Evolutionary conservation across 2,329 filamentous ascomycete species (phyloP).

Genomic region (Geosmithia flava): DNA sequence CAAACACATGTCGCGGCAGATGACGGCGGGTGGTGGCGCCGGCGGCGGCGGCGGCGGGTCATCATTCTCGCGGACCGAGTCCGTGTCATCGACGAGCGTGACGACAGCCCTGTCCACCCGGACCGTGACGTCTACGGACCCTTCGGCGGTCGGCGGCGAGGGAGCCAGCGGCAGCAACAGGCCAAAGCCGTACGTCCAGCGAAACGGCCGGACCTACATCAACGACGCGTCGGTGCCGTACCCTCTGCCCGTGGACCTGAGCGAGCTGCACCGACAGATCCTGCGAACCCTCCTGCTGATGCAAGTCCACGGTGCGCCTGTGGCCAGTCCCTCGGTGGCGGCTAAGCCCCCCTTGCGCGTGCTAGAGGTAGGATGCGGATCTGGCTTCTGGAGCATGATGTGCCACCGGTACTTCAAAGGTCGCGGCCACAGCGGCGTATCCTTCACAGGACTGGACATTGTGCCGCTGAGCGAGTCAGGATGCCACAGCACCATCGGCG

Average conservation of each 20-base stretch:
- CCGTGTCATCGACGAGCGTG: constrained; percentile 32
- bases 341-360: constrained; percentile 62
- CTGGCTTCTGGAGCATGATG: constrained; percentile 80
- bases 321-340: constrained; percentile 58
- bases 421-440: constrained; percentile 54
- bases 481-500: neutral
- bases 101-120: constrained; percentile 27
- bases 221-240: constrained; percentile 62
- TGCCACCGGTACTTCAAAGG: constrained; percentile 70
- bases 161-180: neutral
- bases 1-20: neutral
- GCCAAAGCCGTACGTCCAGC: constrained; percentile 49
- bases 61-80: constrained; percentile 27
- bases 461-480: constrained; percentile 47
- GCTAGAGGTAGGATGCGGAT: constrained; percentile 78
- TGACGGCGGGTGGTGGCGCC: neutral
- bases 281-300: constrained; percentile 72
- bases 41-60: constrained; percentile 8
- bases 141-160: constrained; percentile 28
- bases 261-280: constrained; percentile 79
- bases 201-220: constrained; percentile 74
- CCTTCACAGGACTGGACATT: constrained; percentile 75
- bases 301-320: constrained; percentile 67
- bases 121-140: constrained; percentile 37
- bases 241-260: constrained; percentile 77